Conservation (phyloP, 1,139 yeast species). For the Pichia sp. region DNA sequence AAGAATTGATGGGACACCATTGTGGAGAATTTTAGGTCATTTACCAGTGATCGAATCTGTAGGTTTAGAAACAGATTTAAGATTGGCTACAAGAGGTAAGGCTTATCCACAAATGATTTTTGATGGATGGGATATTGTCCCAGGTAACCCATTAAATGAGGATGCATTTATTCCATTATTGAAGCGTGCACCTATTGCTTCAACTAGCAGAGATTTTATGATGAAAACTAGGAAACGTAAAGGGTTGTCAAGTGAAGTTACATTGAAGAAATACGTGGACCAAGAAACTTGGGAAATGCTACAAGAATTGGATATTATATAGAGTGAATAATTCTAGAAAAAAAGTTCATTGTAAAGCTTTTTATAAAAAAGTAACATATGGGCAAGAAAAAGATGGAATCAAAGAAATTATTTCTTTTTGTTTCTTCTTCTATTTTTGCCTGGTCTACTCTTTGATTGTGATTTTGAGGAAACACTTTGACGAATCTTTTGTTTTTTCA, state of each 20-base stretch:
- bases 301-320: constrained; percentile 28
- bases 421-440: constrained; percentile 66
- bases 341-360: not conserved
- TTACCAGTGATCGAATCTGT: constrained; percentile 87
- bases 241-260: constrained; percentile 77
- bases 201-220: constrained; percentile 82
- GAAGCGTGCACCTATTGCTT: constrained; percentile 62
- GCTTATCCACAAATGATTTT: constrained; percentile 65
- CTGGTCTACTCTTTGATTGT: constrained; percentile 41
- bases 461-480: constrained; percentile 14
- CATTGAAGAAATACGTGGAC: constrained; percentile 63
- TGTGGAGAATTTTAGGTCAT: constrained; percentile 53
- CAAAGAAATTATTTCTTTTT: constrained; percentile 17
- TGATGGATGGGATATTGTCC: constrained; percentile 68
- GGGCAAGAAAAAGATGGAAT: too few species aligned
- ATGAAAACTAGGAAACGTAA: constrained; percentile 83
- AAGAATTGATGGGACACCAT: constrained; percentile 70
- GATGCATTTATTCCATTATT: constrained; percentile 57
- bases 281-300: constrained; percentile 48
- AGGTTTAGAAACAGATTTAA: constrained; percentile 81
- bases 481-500: constrained; percentile 24
- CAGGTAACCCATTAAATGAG: constrained; percentile 85
- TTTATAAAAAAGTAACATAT: constrained; percentile 1
- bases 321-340: not conserved
- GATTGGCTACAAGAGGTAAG: constrained; percentile 71